Base-by-base conservation (phyloP, 257 asterid species). In the Nicotiana noctiflora region DNA sequence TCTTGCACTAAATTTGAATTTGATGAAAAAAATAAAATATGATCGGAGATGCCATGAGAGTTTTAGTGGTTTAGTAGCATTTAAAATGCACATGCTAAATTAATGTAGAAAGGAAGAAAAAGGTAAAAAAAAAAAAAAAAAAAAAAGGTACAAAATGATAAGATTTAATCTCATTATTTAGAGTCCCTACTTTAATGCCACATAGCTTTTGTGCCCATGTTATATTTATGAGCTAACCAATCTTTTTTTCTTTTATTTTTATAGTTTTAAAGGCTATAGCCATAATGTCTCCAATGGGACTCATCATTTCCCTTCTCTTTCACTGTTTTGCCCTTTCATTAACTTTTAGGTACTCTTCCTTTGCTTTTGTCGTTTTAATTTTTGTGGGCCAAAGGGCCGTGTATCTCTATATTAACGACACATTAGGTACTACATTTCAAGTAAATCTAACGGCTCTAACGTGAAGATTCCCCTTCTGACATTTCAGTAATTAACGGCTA, bases 261-360 rank as follows among this genome's bases (percentile, higher is more conserved):
- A 63, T 25, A 80, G 85, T 79, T 82, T 25, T 81, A 12, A 55
- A 81, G 84, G 86, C 82, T 37, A 68, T 67, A 9, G 18, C 29
- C 19, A 65, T 55, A 65, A n/a, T 67, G 29, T 4, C 49, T 40
- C 17, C 21, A 12, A 19, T 81, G 83, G 11, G 32, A 25, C 59
- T 76, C 40, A 49, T 68, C 14, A 32, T 78, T 62, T 72, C 84
- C 34, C 61, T 49, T 65, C 57, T 81, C 46, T 70, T 61, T 68
- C 79, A 64, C 84, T 63, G 6, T 34, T 44, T 62, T 80, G 86
- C 81, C 72, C 67, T 76, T 81, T 87, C 81, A 62, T 86, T 65
- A 81, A 79, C 89, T 85, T 88, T 83, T 57, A 49, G 25, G 81
- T 53, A 52, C 81, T 23, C 49, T 52, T 40, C 57, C 29, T 46